These are phyloP conservation scores for Musa troglodytarum DNA, from an alignment of 176 grass and related monocot species.

Conservation along the genomic window DNA sequence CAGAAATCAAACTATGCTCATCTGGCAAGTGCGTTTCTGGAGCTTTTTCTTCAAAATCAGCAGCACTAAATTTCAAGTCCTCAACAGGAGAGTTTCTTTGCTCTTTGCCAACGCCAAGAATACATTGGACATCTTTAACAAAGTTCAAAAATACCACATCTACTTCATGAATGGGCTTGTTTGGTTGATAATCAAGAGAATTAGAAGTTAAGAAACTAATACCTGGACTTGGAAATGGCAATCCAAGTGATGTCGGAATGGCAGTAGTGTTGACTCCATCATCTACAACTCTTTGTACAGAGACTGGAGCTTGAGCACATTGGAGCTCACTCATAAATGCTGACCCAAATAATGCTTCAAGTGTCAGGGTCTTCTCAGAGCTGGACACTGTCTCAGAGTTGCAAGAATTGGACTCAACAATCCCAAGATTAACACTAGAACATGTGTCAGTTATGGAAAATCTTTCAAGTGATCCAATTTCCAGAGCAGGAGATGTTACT, in stretches of 20 bases:
- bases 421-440: slow-evolving; percentile 27
- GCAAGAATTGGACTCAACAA: slow-evolving; percentile 29
- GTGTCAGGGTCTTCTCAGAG: slow-evolving; percentile 47
- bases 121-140: slow-evolving; percentile 24
- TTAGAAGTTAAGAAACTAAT: slow-evolving; percentile 25
- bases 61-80: slow-evolving; percentile 21
- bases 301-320: slow-evolving; percentile 77
- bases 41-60: slow-evolving; percentile 42
- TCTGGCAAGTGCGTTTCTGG: slow-evolving; percentile 63
- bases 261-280: slow-evolving; percentile 23
- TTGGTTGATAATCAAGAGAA: slow-evolving; percentile 31
- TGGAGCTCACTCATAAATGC: slow-evolving; percentile 94
- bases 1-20: slow-evolving; percentile 71
- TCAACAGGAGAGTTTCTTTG: slow-evolving; percentile 19
- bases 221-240: slow-evolving; percentile 20
- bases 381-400: slow-evolving; percentile 33
- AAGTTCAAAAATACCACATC: slow-evolving; percentile 12
- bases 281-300: slow-evolving; percentile 38
- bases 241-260: slow-evolving; percentile 17
- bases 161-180: slow-evolving; percentile 19
- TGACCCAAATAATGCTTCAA: slow-evolving; percentile 79
- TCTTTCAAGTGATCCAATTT: slow-evolving; percentile 30
- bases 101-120: slow-evolving; percentile 21
- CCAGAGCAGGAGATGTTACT: slow-evolving; percentile 18
- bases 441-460: neutral